Evolutionary conservation across 805 yeast genomes (phyloP).

Genomic region (Zygoascus flipseniorum): DNA sequence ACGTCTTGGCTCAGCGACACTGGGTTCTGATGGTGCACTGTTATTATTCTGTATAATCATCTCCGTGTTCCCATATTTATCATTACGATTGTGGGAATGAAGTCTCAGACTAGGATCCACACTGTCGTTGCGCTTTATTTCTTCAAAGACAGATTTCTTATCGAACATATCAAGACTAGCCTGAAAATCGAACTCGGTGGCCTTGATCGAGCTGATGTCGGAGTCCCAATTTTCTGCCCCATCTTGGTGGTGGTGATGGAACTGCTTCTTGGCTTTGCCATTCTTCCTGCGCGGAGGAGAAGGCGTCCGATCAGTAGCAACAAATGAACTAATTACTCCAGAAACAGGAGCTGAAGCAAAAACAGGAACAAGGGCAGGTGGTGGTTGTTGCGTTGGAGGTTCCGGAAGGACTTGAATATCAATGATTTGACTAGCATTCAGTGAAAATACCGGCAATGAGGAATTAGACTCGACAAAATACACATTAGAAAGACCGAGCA

Average conservation of each 20-base stretch:
- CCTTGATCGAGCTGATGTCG: conserved; percentile 34
- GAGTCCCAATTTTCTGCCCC: conserved; percentile 1
- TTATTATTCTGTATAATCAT: conserved; percentile 51
- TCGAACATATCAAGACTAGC: conserved; percentile 76
- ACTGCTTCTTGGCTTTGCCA: not conserved
- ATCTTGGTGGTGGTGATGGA: conserved; percentile 5
- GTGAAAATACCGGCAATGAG: conserved; percentile 1
- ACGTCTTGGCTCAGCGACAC: conserved; percentile 4
- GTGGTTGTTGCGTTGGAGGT: conserved; percentile 2
- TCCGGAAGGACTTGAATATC: conserved; percentile 18
- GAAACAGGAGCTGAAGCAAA: not conserved
- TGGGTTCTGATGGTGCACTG: conserved; percentile 8
- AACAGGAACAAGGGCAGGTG: not conserved
- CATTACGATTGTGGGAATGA: conserved; percentile 59
- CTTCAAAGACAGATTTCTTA: conserved; percentile 69
- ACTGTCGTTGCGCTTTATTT: conserved; percentile 57
- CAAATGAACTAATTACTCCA: not conserved
- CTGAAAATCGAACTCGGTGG: conserved; percentile 77
- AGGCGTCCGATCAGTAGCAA: not conserved
- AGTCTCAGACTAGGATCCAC: conserved; percentile 53
- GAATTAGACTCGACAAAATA: conserved; percentile 10
- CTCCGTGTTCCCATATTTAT: conserved; percentile 59
- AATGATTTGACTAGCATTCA: conserved; percentile 14
- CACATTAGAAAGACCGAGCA: conserved; percentile 11
- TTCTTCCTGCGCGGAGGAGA: not conserved